Conservation (phyloP, 2,329 filamentous ascomycete genomes). For the Zelopaecilomyces penicillatus region DNA sequence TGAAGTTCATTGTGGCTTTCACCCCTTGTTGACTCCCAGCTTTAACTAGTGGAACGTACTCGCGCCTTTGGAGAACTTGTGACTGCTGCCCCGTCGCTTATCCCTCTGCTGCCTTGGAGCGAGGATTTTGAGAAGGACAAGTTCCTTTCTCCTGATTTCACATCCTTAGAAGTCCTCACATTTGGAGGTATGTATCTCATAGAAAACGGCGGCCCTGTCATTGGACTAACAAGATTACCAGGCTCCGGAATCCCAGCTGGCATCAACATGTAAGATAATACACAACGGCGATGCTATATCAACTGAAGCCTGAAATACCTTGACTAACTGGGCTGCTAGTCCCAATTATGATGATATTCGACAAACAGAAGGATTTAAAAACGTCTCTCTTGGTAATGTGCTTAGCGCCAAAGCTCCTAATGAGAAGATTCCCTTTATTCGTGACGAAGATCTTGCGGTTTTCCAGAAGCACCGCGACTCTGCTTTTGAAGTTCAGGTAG, state of each 20-base stretch:
- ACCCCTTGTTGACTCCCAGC: neutral
- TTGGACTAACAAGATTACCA: slow-evolving; percentile 9
- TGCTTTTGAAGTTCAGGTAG: slow-evolving; percentile 92
- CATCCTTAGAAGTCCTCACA: slow-evolving; percentile 81
- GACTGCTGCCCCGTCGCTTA: slow-evolving; percentile 68
- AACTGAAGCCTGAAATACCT: neutral
- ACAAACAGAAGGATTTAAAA: slow-evolving; percentile 82
- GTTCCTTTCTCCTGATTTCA: slow-evolving; percentile 93
- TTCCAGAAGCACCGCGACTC: slow-evolving; percentile 78
- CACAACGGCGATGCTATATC: neutral
- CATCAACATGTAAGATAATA: slow-evolving; percentile 47
- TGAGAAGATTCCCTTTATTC: slow-evolving; percentile 87
- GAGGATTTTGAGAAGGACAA: slow-evolving; percentile 92
- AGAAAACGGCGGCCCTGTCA: slow-evolving; percentile 20
- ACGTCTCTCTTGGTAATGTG: slow-evolving; percentile 88
- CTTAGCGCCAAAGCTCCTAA: slow-evolving; percentile 84
- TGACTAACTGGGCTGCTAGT: slow-evolving; percentile 16
- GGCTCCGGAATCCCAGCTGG: slow-evolving; percentile 59
- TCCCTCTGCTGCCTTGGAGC: slow-evolving; percentile 82
- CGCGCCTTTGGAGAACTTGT: slow-evolving; percentile 81
- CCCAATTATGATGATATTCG: slow-evolving; percentile 70
- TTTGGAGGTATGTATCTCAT: slow-evolving; percentile 41
- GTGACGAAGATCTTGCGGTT: slow-evolving; percentile 64
- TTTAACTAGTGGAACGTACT: slow-evolving; percentile 61
- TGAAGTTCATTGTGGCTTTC: neutral